phyloP scores from a whole-genome alignment of 1,284 basidiomycete species.

The Fomitopsis betulina region DNA sequence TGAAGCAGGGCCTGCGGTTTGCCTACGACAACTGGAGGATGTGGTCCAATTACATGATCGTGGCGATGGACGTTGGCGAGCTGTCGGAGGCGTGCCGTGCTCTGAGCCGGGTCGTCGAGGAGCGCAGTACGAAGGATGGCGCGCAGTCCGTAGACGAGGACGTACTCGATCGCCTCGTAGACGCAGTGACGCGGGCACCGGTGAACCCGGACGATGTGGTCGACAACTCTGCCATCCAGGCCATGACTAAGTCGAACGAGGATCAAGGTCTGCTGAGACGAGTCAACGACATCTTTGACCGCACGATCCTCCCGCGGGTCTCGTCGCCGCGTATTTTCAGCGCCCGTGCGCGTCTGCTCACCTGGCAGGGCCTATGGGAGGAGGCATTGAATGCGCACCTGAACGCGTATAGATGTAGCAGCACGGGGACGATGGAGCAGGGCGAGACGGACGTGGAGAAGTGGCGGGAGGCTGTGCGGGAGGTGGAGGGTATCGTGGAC shows the following conservation, averaged over 20 bases:
- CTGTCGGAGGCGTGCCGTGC: conserved; percentile 86
- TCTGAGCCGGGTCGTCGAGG: conserved; percentile 78
- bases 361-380: conserved; percentile 67
- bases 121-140: conserved; percentile 64
- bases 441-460: conserved; percentile 59
- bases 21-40: conserved; percentile 94
- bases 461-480: conserved; percentile 72
- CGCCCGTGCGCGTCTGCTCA: conserved; percentile 75
- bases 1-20: conserved; percentile 84
- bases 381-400: conserved; percentile 80
- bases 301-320: conserved; percentile 73
- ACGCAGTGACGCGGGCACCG: conserved; percentile 70
- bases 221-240: conserved; percentile 20
- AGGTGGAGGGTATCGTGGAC: conserved; percentile 82
- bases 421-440: conserved; percentile 63
- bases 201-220: conserved; percentile 32
- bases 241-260: conserved; percentile 48
- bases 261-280: conserved; percentile 60
- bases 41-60: conserved; percentile 98
- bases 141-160: conserved; percentile 72
- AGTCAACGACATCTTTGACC: conserved; percentile 71
- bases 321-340: conserved; percentile 76
- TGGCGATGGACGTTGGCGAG: conserved; percentile 91
- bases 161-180: conserved; percentile 83
- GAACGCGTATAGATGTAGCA: conserved; percentile 75